These are phyloP conservation scores for Aspergillus jensenii DNA, from an alignment of 2,329 filamentous ascomycete species.

Conservation along the genomic window DNA sequence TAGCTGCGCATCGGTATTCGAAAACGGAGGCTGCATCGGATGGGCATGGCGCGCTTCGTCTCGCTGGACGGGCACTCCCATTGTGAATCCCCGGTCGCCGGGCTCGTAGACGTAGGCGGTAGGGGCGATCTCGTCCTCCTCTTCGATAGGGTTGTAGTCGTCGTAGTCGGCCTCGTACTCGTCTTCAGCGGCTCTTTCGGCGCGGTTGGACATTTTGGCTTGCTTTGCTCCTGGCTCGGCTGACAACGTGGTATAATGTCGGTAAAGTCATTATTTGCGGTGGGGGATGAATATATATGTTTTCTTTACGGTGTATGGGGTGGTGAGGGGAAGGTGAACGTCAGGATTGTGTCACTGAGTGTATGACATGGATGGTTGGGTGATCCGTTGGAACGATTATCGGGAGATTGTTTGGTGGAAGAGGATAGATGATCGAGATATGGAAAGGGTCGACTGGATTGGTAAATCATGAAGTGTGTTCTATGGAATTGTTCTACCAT, in stretches of 20 bases:
- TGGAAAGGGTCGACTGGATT: not conserved
- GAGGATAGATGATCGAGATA: not conserved
- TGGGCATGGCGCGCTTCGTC: conserved; percentile 27
- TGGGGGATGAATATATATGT: not conserved
- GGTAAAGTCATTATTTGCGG: no score
- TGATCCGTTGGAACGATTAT: not conserved
- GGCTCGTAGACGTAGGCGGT: conserved; percentile 26
- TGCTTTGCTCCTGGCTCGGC: not conserved
- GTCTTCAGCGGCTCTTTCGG: conserved; percentile 29
- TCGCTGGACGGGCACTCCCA: conserved; percentile 22
- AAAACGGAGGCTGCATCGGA: conserved; percentile 30
- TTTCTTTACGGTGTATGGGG: not conserved
- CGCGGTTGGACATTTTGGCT: conserved; percentile 22
- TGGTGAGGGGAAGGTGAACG: not conserved
- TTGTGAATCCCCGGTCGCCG: conserved; percentile 7
- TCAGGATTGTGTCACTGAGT: conserved; percentile 1
- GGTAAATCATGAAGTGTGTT: not conserved
- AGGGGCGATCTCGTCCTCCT: conserved; percentile 16
- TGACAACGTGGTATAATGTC: not conserved
- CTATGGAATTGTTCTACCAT: not conserved
- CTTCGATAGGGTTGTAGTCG: conserved; percentile 20
- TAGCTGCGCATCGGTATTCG: conserved; percentile 24
- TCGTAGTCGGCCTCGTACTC: conserved; percentile 30
- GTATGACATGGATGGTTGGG: not conserved
- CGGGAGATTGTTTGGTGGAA: not conserved